Conservation (phyloP, 2,329 filamentous ascomycete genomes). For the Arthrobotrys megalospora region DNA sequence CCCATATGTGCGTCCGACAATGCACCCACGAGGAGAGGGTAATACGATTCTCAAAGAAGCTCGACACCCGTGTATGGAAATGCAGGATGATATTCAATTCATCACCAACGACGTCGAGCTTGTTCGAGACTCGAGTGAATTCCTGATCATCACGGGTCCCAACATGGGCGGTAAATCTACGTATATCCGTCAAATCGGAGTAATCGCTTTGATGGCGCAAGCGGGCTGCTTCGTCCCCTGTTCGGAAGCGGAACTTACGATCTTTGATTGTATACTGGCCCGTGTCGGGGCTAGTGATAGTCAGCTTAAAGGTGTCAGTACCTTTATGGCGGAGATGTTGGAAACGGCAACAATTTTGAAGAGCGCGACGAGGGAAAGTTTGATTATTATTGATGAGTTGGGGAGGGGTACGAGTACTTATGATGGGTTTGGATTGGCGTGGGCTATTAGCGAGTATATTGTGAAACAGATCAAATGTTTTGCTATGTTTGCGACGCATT, state of each 20-base stretch:
- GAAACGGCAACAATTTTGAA: constrained; percentile 99
- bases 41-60: constrained; percentile 92
- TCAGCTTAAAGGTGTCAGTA: constrained; percentile 96
- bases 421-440: constrained; percentile 97
- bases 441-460: constrained; percentile 98
- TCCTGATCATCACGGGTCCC: constrained; percentile 95
- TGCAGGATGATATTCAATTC: constrained; percentile 98
- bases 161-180: constrained; percentile 99
- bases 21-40: constrained; percentile 88
- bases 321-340: constrained; percentile 99
- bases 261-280: constrained; percentile 97
- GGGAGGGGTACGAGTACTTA: constrained; percentile 97
- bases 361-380: constrained; percentile 91
- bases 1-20: constrained; percentile 89
- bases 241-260: constrained; percentile 87
- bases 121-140: constrained; percentile 82
- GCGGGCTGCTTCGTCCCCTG: constrained; percentile 97
- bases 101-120: constrained; percentile 97
- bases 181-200: constrained; percentile 96
- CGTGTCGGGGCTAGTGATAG: constrained; percentile 96
- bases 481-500: constrained; percentile 96
- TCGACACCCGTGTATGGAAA: constrained; percentile 96
- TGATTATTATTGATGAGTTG: constrained; percentile 98
- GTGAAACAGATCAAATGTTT: constrained; percentile 94
- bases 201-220: constrained; percentile 97